Base-by-base conservation (phyloP, 2,329 filamentous ascomycete species). In the Verticillium alfalfae region DNA sequence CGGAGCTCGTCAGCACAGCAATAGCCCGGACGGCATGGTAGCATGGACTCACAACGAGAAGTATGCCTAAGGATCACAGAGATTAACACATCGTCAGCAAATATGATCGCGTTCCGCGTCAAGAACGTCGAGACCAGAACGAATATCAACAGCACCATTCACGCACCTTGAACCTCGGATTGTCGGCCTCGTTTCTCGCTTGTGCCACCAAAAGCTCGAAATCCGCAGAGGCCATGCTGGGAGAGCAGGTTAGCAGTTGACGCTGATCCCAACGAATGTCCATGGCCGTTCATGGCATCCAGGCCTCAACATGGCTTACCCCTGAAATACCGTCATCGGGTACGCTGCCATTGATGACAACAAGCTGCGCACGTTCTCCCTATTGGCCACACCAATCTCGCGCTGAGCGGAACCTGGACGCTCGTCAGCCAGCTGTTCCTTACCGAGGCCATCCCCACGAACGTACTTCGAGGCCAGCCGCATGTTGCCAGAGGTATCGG, bases 401-500 rank as follows among this genome's bases (percentile, higher is more conserved):
- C 75, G 75, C 34, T 86, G 77, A 60, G 81, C 78, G 57, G 77
- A 69, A 62, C 81, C 85, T 87, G 55, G 12, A 26, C n/a, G 3
- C 2, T 49, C 12, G 45, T 49, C 45, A 49, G 18, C 18, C 18
- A 45, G 9, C 45, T 22, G 45, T 41, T 16, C 45, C 10, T 10
- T 18, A 12, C 9, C 2, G 9, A 8, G 45, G 3, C 13, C 55
- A 61, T 56, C 56, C 26, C 37, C 54, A 56, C 7, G 58, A 58
- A 65, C 81, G 68, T 77, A 92, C 90, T 83, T 65, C 72, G 84
- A 22, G 88, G 80, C 90, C 90, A 93, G 36, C 78, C 85, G 70
- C 87, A 90, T 72, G 91, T 84, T 16, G 88, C 89, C 58, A 92
- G 72, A 58, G 81, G 85, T 63, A 92, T 81, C 76, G 91, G 82